A percentile compares a stretch with the other conserved stretches of the same genome.
phyloP scores from a whole-genome alignment of 2,329 filamentous ascomycete genomes.

The Fusarium coffeatum region DNA sequence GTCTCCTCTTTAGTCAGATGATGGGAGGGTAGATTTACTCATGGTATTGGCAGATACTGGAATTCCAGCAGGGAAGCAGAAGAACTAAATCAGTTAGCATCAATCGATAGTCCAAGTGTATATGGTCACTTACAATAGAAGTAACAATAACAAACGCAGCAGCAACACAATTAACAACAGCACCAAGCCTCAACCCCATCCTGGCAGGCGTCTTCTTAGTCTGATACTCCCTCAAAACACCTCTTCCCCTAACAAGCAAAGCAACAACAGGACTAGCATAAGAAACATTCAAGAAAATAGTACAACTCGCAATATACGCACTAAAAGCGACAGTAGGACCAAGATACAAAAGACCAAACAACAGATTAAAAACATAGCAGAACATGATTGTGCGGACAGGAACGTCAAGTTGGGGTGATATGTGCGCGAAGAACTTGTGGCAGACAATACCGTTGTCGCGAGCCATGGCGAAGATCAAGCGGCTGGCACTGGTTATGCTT shows the following conservation, averaged over 20 bases:
- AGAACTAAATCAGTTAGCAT: slow-evolving; percentile 1
- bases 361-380: slow-evolving; percentile 28
- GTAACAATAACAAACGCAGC: slow-evolving; percentile 9
- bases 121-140: background rate
- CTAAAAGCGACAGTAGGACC: slow-evolving; percentile 33
- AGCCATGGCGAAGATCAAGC: slow-evolving; percentile 54
- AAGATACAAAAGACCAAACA: slow-evolving; percentile 35
- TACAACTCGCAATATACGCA: slow-evolving; percentile 35
- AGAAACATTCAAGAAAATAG: slow-evolving; percentile 35
- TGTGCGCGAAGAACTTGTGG: slow-evolving; percentile 24
- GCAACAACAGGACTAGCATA: slow-evolving; percentile 33
- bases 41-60: slow-evolving; percentile 14
- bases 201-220: slow-evolving; percentile 7
- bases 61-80: slow-evolving; percentile 10
- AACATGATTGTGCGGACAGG: slow-evolving; percentile 28
- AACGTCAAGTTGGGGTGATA: slow-evolving; percentile 20
- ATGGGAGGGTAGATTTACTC: background rate
- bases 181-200: slow-evolving; percentile 4
- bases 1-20: accelerated
- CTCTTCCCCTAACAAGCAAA: slow-evolving; percentile 14
- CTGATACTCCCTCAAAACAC: slow-evolving; percentile 5
- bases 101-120: no score
- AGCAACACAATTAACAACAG: background rate
- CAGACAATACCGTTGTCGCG: slow-evolving; percentile 35
- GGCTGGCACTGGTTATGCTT: slow-evolving; percentile 54